Percentiles rank a stretch among this genome's conserved stretches.
Conservation (phyloP, 2,329 filamentous ascomycete genomes). For the Alternaria dauci region DNA sequence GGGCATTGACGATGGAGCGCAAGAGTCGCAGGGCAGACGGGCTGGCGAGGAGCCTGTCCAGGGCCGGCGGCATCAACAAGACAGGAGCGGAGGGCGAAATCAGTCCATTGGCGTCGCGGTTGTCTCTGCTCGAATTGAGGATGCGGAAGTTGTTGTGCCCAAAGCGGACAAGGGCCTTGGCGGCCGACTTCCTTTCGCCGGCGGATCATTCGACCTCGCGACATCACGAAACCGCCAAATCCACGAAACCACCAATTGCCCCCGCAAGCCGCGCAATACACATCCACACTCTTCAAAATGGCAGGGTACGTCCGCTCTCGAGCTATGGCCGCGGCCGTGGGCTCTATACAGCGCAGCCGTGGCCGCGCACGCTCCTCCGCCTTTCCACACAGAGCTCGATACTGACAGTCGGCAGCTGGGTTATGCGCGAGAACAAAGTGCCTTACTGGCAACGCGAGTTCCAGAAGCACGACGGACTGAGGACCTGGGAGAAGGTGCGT, state of each 20-base stretch:
- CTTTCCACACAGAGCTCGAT: slow-evolving; percentile 23
- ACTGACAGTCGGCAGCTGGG: slow-evolving; percentile 48
- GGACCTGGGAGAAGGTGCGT: slow-evolving; percentile 82
- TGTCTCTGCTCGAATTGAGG: slow-evolving; percentile 9
- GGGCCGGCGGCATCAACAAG: slow-evolving; percentile 54
- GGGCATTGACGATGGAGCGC: slow-evolving; percentile 42
- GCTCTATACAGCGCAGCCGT: slow-evolving; percentile 21
- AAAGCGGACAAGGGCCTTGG: slow-evolving; percentile 31
- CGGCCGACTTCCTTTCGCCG: slow-evolving; percentile 21
- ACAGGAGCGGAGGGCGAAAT: slow-evolving; percentile 19
- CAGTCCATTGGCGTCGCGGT: slow-evolving; percentile 33
- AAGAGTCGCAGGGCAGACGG: slow-evolving; percentile 54
- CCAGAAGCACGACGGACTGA: slow-evolving; percentile 75
- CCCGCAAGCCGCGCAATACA: slow-evolving; percentile 35
- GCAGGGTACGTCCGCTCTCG: slow-evolving; percentile 51
- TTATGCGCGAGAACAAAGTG: slow-evolving; percentile 80
- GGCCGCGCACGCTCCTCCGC: slow-evolving; percentile 18
- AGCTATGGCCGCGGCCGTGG: slow-evolving; percentile 17
- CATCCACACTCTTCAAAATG: slow-evolving; percentile 53
- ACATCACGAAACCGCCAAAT: slow-evolving; percentile 37
- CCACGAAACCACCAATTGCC: slow-evolving; percentile 46
- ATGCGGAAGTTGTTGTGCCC: slow-evolving; percentile 21
- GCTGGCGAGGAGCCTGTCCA: slow-evolving; percentile 57
- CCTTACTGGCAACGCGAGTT: slow-evolving; percentile 77
- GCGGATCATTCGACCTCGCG: slow-evolving; percentile 42